These are phyloP conservation scores for Leucogyrophana mollusca DNA, from an alignment of 768 basidiomycete species.

Conservation along the genomic window DNA sequence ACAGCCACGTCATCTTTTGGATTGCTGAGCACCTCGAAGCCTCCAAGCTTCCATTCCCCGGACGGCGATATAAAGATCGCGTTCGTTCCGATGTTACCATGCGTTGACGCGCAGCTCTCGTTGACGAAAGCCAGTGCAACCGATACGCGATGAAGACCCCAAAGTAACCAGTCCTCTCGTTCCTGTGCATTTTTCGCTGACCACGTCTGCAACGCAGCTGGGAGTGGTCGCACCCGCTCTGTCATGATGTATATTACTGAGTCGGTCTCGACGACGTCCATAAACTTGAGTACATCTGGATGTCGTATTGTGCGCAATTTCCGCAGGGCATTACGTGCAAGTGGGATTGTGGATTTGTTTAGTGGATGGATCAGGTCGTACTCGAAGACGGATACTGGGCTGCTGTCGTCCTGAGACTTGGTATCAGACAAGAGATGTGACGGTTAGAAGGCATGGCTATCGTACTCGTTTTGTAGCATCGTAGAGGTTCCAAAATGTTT, in stretches of 20 bases:
- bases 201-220: constrained; percentile 60
- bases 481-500: constrained; percentile 80
- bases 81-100: constrained; percentile 72
- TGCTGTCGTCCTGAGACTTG: constrained; percentile 78
- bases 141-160: constrained; percentile 90
- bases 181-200: constrained; percentile 59
- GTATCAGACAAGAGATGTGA: no score
- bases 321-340: constrained; percentile 87
- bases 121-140: constrained; percentile 92
- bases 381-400: constrained; percentile 85
- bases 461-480: constrained; percentile 86
- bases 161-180: constrained; percentile 86
- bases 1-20: constrained; percentile 76
- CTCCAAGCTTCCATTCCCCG: constrained; percentile 96
- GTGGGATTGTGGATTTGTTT: constrained; percentile 58
- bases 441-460: no score
- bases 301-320: constrained; percentile 91
- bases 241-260: constrained; percentile 89
- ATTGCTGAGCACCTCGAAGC: constrained; percentile 88
- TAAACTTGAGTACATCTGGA: constrained; percentile 93
- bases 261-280: constrained; percentile 92
- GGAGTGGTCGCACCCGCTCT: constrained; percentile 83
- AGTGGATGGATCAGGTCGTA: constrained; percentile 72
- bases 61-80: constrained; percentile 90
- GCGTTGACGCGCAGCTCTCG: constrained; percentile 76